Evolutionary conservation across 2,329 filamentous ascomycete species (phyloP).

Genomic region (Fonsecaea pugnacius): DNA sequence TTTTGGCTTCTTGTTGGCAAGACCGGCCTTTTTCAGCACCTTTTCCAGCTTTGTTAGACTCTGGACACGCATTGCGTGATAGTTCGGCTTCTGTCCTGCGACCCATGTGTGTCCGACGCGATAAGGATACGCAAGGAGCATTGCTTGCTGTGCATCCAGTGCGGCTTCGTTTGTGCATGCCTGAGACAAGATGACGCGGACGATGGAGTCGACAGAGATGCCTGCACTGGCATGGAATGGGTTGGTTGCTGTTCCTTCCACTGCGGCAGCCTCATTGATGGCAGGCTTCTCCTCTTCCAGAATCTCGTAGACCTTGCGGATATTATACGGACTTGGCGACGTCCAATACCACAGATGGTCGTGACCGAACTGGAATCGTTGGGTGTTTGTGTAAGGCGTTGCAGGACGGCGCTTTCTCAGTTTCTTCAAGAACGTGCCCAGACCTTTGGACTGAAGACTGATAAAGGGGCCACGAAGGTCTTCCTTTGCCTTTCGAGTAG

Average conservation of each 20-base stretch:
- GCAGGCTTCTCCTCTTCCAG: slow-evolving; percentile 18
- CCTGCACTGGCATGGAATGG: slow-evolving; percentile 32
- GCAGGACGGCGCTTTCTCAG: not conserved
- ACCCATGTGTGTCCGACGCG: slow-evolving; percentile 28
- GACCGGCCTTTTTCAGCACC: slow-evolving; percentile 27
- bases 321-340: slow-evolving; percentile 1
- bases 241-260: slow-evolving; percentile 5
- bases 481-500: not conserved
- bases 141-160: slow-evolving; percentile 28
- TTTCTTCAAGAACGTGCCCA: not conserved
- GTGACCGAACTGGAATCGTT: slow-evolving; percentile 10
- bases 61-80: slow-evolving; percentile 31
- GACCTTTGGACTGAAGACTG: not conserved
- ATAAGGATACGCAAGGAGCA: slow-evolving; percentile 34
- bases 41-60: slow-evolving; percentile 24
- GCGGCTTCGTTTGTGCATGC: slow-evolving; percentile 34
- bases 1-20: slow-evolving; percentile 22
- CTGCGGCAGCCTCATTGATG: slow-evolving; percentile 1
- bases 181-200: slow-evolving; percentile 36
- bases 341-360: slow-evolving; percentile 11
- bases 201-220: slow-evolving; percentile 32
- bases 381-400: slow-evolving; percentile 18
- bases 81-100: slow-evolving; percentile 36
- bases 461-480: not conserved
- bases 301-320: slow-evolving; percentile 19